Conservation (phyloP, 805 yeast genomes). For the Ogataea sp. region DNA sequence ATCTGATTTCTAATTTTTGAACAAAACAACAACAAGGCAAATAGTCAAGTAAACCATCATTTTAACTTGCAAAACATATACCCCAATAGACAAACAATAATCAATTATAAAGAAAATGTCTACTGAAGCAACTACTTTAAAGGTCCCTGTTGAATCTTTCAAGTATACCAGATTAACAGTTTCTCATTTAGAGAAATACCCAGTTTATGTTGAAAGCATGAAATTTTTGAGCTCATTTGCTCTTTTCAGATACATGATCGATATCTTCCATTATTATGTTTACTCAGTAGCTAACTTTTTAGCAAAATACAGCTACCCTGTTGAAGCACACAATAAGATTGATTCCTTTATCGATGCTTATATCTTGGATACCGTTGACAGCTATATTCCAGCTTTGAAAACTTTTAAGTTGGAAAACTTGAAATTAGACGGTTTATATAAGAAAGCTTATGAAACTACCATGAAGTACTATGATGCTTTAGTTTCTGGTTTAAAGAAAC, state of each 20-base stretch:
- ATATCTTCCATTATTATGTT: too few relatives aligned
- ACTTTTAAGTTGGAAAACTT: too few relatives aligned
- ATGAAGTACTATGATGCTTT: background rate
- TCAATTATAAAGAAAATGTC: background rate
- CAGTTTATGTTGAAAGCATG: background rate
- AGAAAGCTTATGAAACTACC: too few relatives aligned
- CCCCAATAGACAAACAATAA: too few relatives aligned
- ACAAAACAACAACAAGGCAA: too few relatives aligned
- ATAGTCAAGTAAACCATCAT: too few relatives aligned
- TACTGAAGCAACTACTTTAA: too few relatives aligned
- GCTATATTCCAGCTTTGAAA: background rate
- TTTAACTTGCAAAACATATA: too few relatives aligned
- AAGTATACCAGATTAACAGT: background rate
- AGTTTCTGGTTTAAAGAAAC: background rate
- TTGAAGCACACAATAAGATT: background rate
- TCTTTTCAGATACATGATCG: background rate
- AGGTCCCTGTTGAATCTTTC: too few relatives aligned
- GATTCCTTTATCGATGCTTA: background rate
- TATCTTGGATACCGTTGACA: background rate
- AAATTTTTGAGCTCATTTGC: background rate
- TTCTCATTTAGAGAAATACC: background rate
- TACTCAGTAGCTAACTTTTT: background rate
- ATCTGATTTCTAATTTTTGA: too few relatives aligned
- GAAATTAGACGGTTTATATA: too few relatives aligned
- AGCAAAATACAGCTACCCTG: background rate